These are phyloP conservation scores for Immersiella caudata DNA, from an alignment of 495 filamentous ascomycete species.

Conservation along the genomic window DNA sequence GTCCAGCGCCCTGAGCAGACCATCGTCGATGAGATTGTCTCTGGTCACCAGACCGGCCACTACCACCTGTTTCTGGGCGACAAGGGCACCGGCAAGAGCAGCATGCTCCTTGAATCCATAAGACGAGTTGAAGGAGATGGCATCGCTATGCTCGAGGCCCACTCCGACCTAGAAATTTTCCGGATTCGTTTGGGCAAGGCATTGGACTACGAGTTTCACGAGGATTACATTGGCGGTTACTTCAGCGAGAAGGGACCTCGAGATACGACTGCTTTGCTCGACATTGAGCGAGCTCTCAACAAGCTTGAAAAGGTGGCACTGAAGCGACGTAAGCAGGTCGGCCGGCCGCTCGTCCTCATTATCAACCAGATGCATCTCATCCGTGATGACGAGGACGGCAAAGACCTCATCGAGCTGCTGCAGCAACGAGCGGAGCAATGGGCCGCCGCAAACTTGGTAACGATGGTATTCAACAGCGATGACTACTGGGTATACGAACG, in stretches of 20 bases:
- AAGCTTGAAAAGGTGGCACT: slow-evolving; percentile 96
- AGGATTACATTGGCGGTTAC: slow-evolving; percentile 91
- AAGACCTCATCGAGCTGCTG: slow-evolving; percentile 87
- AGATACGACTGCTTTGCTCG: slow-evolving; percentile 85
- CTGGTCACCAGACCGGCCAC: slow-evolving; percentile 68
- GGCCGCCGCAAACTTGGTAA: slow-evolving; percentile 87
- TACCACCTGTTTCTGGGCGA: slow-evolving; percentile 95
- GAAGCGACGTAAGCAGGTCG: slow-evolving; percentile 56
- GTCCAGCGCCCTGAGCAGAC: slow-evolving; percentile 77
- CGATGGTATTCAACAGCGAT: slow-evolving; percentile 89
- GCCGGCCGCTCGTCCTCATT: slow-evolving; percentile 79
- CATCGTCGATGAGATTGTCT: slow-evolving; percentile 75
- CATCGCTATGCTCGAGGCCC: slow-evolving; percentile 91
- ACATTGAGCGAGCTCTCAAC: slow-evolving; percentile 96
- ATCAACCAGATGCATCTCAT: slow-evolving; percentile 90
- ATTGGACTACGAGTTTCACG: slow-evolving; percentile 86
- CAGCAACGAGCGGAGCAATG: slow-evolving; percentile 95
- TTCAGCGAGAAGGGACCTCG: slow-evolving; percentile 93
- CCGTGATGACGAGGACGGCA: slow-evolving; percentile 86
- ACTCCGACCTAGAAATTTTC: slow-evolving; percentile 93
- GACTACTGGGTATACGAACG: slow-evolving; percentile 98
- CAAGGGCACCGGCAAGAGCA: slow-evolving; percentile 94
- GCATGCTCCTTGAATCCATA: slow-evolving; percentile 95
- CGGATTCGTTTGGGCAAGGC: slow-evolving; percentile 89
- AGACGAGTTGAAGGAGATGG: slow-evolving; percentile 83